phyloP scores from a whole-genome alignment of 2,329 filamentous ascomycete species.

The Rhinocladiella mackenziei region DNA sequence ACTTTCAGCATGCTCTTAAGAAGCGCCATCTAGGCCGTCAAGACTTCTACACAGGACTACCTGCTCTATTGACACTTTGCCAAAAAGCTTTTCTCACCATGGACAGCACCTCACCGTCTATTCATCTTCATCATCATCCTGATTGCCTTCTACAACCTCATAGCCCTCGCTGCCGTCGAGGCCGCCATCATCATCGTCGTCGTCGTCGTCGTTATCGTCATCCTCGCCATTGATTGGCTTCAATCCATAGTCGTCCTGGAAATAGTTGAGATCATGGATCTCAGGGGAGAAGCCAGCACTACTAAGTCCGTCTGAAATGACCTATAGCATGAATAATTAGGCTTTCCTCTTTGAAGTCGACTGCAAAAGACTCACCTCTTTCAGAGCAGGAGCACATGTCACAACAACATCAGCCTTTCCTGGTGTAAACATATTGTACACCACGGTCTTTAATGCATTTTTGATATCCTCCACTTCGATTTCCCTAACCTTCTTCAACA shows the following conservation, averaged over 20 bases:
- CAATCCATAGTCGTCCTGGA: slow-evolving; percentile 86
- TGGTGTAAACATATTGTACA: slow-evolving; percentile 76
- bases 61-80: too few relatives aligned
- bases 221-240: slow-evolving; percentile 59
- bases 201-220: slow-evolving; percentile 58
- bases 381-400: slow-evolving; percentile 80
- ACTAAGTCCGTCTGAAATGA: slow-evolving; percentile 69
- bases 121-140: slow-evolving; percentile 1
- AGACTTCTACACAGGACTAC: too few relatives aligned
- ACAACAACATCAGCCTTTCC: slow-evolving; percentile 79
- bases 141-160: slow-evolving; percentile 4
- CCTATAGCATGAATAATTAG: slow-evolving; percentile 46
- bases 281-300: slow-evolving; percentile 73
- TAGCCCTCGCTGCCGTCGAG: slow-evolving; percentile 42
- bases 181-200: slow-evolving; percentile 50
- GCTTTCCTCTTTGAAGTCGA: slow-evolving; percentile 11
- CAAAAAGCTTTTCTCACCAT: too few relatives aligned
- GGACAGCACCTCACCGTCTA: neutral
- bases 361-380: slow-evolving; percentile 63
- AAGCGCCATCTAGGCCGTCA: too few relatives aligned
- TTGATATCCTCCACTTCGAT: slow-evolving; percentile 75
- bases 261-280: slow-evolving; percentile 69
- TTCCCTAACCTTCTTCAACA: slow-evolving; percentile 71
- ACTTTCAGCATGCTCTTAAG: too few relatives aligned
- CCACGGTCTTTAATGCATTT: slow-evolving; percentile 65